Evolutionary conservation across 225 moss, liverwort and hornwort species (phyloP).

Genomic region (Lunularia cruciata): DNA sequence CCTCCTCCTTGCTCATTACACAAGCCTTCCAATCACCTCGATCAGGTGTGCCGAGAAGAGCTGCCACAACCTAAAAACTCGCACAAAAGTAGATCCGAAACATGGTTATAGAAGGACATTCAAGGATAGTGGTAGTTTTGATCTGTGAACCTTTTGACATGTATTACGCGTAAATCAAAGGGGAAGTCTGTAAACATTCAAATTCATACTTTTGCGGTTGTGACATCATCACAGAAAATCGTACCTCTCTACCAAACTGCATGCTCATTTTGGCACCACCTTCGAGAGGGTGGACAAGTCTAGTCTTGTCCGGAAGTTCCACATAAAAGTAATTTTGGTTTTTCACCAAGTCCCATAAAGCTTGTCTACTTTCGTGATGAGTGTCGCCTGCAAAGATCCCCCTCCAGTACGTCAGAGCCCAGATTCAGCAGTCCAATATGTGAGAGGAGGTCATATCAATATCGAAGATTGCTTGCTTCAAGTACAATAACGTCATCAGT

Average conservation of each 20-base stretch:
- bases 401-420: not conserved
- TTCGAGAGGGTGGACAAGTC: slow-evolving; percentile 71
- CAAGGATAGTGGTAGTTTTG: not conserved
- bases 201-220: too few species aligned
- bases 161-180: too few species aligned
- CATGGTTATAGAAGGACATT: too few species aligned
- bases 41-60: slow-evolving; percentile 70
- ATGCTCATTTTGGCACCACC: slow-evolving; percentile 84
- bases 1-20: slow-evolving; percentile 64
- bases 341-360: slow-evolving; percentile 69
- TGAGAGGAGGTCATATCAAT: not conserved
- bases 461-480: not conserved
- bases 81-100: too few species aligned
- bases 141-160: not conserved
- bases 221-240: not conserved
- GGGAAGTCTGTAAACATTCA: too few species aligned
- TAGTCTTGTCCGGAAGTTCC: slow-evolving; percentile 74
- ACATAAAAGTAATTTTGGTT: slow-evolving; percentile 79
- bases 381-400: slow-evolving; percentile 45
- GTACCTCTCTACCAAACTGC: slow-evolving; percentile 98
- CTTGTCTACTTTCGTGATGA: slow-evolving; percentile 45
- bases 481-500: too few species aligned
- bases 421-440: not conserved
- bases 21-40: slow-evolving; percentile 97
- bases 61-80: slow-evolving; percentile 85